These are phyloP conservation scores for Fusarium oxysporum DNA, from an alignment of 2,329 filamentous ascomycete genomes.

Conservation along the genomic window DNA sequence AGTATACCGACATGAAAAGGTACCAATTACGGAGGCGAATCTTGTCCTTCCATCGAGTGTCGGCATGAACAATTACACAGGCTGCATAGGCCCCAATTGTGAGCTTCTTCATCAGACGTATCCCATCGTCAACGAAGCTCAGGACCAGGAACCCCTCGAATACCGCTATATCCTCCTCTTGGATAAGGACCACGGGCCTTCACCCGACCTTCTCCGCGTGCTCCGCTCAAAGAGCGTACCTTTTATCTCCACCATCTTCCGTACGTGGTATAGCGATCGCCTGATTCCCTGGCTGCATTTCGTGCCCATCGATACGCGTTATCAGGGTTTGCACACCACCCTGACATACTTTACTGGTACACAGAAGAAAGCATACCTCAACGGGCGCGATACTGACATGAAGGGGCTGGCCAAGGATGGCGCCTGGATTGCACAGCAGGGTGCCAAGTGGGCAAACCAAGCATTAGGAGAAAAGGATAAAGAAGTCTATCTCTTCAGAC, in stretches of 20 bases:
- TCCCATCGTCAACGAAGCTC: slow-evolving; percentile 52
- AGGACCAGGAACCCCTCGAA: slow-evolving; percentile 65
- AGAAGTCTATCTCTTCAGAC: slow-evolving; percentile 82
- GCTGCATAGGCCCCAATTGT: slow-evolving; percentile 62
- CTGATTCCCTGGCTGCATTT: slow-evolving; percentile 84
- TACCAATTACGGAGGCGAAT: slow-evolving; percentile 66
- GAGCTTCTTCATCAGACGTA: slow-evolving; percentile 48
- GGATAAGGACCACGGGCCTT: slow-evolving; percentile 77
- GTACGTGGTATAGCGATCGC: slow-evolving; percentile 82
- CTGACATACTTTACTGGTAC: slow-evolving; percentile 79
- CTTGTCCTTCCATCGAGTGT: slow-evolving; percentile 65
- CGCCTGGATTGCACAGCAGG: slow-evolving; percentile 73
- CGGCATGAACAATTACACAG: slow-evolving; percentile 68
- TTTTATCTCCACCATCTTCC: slow-evolving; percentile 78
- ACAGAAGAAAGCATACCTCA: slow-evolving; percentile 54
- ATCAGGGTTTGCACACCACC: slow-evolving; percentile 79
- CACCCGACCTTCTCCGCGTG: slow-evolving; percentile 68
- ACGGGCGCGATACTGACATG: slow-evolving; percentile 61
- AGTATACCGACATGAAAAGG: slow-evolving; percentile 66
- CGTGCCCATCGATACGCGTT: slow-evolving; percentile 78
- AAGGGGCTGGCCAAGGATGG: slow-evolving; percentile 63
- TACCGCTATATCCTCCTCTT: slow-evolving; percentile 79
- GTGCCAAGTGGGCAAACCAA: slow-evolving; percentile 71
- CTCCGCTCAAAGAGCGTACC: slow-evolving; percentile 75
- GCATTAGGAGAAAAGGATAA: slow-evolving; percentile 78